Percentiles rank a stretch among this genome's conserved stretches.
Conservation (phyloP, 176 grass and related monocot genomes). For the Phragmites australis region DNA sequence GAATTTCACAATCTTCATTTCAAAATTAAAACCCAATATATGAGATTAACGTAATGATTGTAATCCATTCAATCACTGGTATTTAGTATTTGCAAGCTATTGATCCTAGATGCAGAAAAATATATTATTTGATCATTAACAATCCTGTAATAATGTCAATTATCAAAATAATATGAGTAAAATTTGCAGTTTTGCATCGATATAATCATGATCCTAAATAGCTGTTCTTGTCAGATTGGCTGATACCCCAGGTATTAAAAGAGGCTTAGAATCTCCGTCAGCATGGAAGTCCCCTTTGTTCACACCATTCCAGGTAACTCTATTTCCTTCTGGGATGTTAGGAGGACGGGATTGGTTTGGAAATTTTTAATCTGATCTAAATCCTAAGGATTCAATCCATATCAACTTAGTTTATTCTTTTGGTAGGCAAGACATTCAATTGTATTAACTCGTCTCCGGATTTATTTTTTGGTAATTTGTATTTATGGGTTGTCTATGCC, state of each 20-base stretch:
- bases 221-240: slow-evolving; percentile 56
- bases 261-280: slow-evolving; percentile 92
- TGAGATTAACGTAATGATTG: not conserved
- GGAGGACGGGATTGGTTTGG: not conserved
- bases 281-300: slow-evolving; percentile 96
- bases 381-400: not conserved
- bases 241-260: slow-evolving; percentile 83
- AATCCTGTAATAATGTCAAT: slow-evolving; percentile 6
- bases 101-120: not conserved
- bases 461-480: no score
- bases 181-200: not conserved
- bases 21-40: not conserved
- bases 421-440: no score
- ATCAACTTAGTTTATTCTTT: not conserved
- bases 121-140: slow-evolving; percentile 1
- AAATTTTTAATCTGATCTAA: not conserved
- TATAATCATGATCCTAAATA: slow-evolving; percentile 26
- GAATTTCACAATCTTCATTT: slow-evolving; percentile 17
- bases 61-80: not conserved
- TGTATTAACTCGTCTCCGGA: no score
- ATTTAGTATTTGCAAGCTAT: not conserved
- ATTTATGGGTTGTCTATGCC: no score
- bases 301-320: slow-evolving; percentile 35
- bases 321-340: not conserved
- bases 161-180: slow-evolving; percentile 1